Conservation (phyloP, 805 yeast genomes). For the Torulaspora gathmanii region DNA sequence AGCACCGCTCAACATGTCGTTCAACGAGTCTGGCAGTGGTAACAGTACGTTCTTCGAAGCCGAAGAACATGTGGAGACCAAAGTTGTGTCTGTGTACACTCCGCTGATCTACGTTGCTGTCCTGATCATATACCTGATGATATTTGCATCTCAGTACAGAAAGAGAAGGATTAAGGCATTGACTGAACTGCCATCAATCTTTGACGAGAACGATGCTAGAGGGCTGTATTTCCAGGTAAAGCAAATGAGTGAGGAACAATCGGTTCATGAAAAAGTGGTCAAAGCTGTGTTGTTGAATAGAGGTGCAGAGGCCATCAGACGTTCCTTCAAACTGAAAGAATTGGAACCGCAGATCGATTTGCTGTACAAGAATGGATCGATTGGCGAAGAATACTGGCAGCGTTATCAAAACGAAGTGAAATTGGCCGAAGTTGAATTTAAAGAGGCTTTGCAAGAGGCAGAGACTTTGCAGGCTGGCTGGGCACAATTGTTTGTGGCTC, state of each 20-base stretch:
- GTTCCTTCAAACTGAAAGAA: conserved; percentile 79
- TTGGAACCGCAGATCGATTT: conserved; percentile 61
- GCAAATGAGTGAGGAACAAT: conserved; percentile 36
- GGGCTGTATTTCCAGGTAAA: conserved; percentile 60
- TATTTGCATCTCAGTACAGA: conserved; percentile 68
- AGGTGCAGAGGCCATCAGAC: conserved; percentile 84
- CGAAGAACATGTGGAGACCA: conserved; percentile 34
- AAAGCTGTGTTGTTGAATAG: conserved; percentile 63
- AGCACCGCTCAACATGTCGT: conserved; percentile 3
- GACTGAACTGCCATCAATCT: conserved; percentile 64
- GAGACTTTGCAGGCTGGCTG: conserved; percentile 71
- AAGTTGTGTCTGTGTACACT: conserved; percentile 53
- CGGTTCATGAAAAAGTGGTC: conserved; percentile 72
- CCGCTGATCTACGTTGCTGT: conserved; percentile 75
- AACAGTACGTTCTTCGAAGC: conserved; percentile 15
- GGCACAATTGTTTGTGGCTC: conserved; percentile 69
- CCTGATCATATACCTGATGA: conserved; percentile 57
- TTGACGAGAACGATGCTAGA: conserved; percentile 60
- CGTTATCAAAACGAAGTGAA: conserved; percentile 74
- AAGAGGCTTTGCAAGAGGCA: conserved; percentile 71
- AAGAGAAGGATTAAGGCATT: conserved; percentile 48
- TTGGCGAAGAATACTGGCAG: conserved; percentile 85
- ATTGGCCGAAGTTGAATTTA: conserved; percentile 74
- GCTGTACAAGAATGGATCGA: conserved; percentile 80
- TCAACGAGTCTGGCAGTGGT: conserved; percentile 11